Base-by-base conservation (phyloP, 2,329 filamentous ascomycete species). In the Parastagonospora avenae region DNA sequence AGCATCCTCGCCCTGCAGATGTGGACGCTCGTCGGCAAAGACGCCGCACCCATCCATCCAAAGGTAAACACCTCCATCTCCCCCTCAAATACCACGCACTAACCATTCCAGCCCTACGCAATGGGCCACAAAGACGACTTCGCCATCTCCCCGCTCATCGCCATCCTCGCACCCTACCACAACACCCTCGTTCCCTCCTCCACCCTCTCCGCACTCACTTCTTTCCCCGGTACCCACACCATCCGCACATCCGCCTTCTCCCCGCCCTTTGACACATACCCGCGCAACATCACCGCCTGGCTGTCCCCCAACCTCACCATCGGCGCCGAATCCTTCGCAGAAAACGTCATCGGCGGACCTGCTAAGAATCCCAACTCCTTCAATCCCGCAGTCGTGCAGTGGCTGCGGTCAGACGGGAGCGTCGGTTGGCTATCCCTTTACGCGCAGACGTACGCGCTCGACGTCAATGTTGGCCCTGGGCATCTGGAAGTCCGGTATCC, bases 71-170 rank as follows among this genome's bases (percentile, higher is more conserved):
- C 14, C 31, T 5, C 38, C 11, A n/a, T 16, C 10, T 15, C 14
- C 4, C n/a, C 19, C 8, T 11, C 16, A 29, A 14, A 9, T 33
- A 8, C 24, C 19, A 46, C 53, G 50, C 42, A 59, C 39, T 19
- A 32, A 2, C 40, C 40, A 24, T 32, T 1, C 42, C 44, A 81
- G 69, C 77, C 79, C 0, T 76, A 80, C 47, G 72, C 77, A n/a
- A 83, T 85, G 78, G 80, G 81, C 0, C 85, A 87, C 57, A 77
- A 78, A 31, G 79, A 79, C 24, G 85, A 87, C 65, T 86, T 83
- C 55, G 80, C 82, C 11, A 83, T 82, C 59, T 79, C 76, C 0
- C 84, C 84, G 0, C 66, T 87, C 1, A 75, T 86, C 38, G 80
- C 84, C 0, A 78, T 84, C 1, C 68, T 86, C 4, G 75, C 82